Conservation (phyloP, 306 rosid species). For the Casuarina equisetifolia region DNA sequence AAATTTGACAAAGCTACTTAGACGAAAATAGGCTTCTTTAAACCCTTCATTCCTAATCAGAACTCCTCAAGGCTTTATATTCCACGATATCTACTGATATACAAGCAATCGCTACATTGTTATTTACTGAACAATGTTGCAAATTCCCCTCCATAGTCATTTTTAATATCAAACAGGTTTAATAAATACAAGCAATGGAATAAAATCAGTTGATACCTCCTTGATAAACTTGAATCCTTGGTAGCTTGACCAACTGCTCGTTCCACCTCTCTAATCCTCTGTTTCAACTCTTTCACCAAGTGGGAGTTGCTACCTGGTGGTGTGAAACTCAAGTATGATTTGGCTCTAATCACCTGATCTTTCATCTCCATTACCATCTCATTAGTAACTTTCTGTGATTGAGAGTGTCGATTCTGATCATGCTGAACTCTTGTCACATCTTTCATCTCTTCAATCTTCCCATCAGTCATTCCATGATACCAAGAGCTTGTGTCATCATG, state of each 20-base stretch:
- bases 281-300: conserved; percentile 76
- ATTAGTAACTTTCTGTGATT: conserved; percentile 35
- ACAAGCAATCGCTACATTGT: conserved; percentile 7
- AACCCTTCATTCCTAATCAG: conserved; percentile 25
- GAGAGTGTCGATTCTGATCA: conserved; percentile 35
- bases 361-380: conserved; percentile 66
- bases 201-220: conserved; percentile 50
- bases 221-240: conserved; percentile 67
- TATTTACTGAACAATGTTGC: conserved; percentile 11
- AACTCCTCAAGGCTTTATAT: conserved; percentile 16
- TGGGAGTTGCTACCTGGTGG: conserved; percentile 72
- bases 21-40: conserved; percentile 28
- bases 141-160: not conserved
- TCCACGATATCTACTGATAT: not conserved
- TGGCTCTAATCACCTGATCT: conserved; percentile 88
- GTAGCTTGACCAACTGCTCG: conserved; percentile 62
- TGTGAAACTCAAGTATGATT: conserved; percentile 63
- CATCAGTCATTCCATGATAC: conserved; percentile 31
- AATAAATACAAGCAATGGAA: conserved; percentile 18
- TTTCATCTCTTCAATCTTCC: conserved; percentile 32
- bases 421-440: conserved; percentile 28
- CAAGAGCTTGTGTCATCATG: conserved; percentile 34
- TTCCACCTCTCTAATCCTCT: conserved; percentile 75
- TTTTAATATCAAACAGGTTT: conserved; percentile 3
- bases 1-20: conserved; percentile 51